Evolutionary conservation across 1,139 yeast genomes (phyloP), one percentile per base, ranked within the genome.

Genomic region (Arxiozyma telluris): DNA sequence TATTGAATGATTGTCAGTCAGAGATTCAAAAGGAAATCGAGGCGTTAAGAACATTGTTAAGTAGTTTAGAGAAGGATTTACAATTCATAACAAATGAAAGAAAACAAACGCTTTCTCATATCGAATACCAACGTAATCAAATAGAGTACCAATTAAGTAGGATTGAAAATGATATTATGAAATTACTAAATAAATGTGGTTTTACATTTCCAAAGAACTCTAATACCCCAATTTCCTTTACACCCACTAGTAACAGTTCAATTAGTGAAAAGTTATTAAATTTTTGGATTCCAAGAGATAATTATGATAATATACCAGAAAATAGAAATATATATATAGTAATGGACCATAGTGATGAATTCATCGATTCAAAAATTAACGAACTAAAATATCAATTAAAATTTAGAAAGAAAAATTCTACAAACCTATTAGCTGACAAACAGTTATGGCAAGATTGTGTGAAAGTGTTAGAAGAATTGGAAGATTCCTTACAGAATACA

Each of bases 371-470:
- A 4, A 61, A 60, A 34, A 53, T 56, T n/a, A 52, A 57, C 20
- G 53, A 59, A 6, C 42, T 66, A 48, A 55, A 59, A 38, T 63
- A 61, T 21, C 60, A 63, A 47, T 50, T 66, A 27, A 58, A 58
- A 1, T 53, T 55, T 20, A 61, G 57, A 53, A 67, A 67, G 52
- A 58, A 58, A 21, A 60, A 60, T 42, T 55, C 62, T 12, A 55
- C 58, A 3, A 38, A 38, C 18, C 41, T 64, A 27, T 53, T 50
- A 22, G 49, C 57, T 17, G 58, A 60, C 41, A 57, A 59, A 46
- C 55, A 57, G 25, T 21, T 53, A 15, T 67, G 70, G 70, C 50
- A 54, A 7, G 64, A 63, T 20, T 59, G 61, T 18, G 49, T 63
- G 4, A 50, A 53, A 8, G 44, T 46, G 11, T 57, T 66, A n/a